Percentiles rank a stretch among this genome's conserved stretches.
phyloP scores from a whole-genome alignment of 2,329 filamentous ascomycete species.

The Gliomastix tumulicola region DNA sequence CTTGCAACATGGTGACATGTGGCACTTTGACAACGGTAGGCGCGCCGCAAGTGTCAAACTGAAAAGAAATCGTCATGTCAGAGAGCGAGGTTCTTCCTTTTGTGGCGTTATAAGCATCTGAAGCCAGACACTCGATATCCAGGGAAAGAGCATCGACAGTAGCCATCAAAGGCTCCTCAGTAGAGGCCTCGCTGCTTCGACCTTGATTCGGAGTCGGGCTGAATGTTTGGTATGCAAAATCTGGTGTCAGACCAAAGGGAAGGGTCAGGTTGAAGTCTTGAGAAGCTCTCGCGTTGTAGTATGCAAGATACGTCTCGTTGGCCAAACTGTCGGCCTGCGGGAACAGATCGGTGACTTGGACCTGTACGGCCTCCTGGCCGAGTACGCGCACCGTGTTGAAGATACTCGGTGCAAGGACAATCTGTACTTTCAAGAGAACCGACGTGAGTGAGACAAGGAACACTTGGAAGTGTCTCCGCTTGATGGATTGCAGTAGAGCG shows the following conservation, averaged over 20 bases:
- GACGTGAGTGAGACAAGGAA: background rate
- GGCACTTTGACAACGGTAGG: background rate
- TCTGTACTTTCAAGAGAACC: background rate
- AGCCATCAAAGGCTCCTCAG: background rate
- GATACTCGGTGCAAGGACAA: background rate
- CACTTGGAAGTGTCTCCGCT: background rate
- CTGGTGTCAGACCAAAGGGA: background rate
- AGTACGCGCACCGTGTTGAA: background rate
- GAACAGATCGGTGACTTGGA: background rate
- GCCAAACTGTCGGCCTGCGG: background rate
- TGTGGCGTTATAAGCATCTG: background rate
- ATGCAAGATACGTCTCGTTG: background rate
- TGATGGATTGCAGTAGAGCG: background rate
- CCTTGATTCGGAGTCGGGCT: background rate
- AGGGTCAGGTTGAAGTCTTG: background rate
- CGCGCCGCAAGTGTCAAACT: background rate
- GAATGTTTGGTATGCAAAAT: background rate
- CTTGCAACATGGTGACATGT: too few relatives aligned
- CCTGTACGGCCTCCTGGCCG: background rate
- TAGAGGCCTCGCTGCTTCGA: background rate
- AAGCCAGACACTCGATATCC: background rate
- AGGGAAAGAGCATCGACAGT: background rate
- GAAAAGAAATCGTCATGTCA: background rate
- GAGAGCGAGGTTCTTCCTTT: background rate
- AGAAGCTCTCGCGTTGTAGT: background rate